Conservation (phyloP, 306 rosid species). For the Styphnolobium japonicum region DNA sequence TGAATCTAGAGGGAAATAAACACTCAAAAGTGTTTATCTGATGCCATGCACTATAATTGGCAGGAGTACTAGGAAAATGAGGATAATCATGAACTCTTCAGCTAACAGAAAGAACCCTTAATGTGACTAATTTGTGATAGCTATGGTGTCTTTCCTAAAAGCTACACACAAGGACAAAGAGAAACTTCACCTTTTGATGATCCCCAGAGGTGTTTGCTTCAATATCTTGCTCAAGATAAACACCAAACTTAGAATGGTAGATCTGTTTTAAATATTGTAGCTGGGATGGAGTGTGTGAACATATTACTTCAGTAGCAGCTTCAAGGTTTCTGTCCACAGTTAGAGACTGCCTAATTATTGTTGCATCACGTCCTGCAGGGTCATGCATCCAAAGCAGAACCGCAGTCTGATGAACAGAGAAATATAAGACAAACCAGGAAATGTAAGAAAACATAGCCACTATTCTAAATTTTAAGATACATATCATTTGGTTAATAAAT, state of each 20-base stretch:
- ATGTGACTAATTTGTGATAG: slow-evolving; percentile 44
- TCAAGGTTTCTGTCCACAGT: slow-evolving; percentile 24
- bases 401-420: slow-evolving; percentile 50
- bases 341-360: slow-evolving; percentile 43
- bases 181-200: slow-evolving; percentile 52
- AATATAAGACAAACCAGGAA: neutral
- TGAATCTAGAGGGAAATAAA: neutral
- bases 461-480: neutral
- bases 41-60: neutral
- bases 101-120: neutral
- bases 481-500: neutral
- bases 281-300: slow-evolving; percentile 75
- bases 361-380: slow-evolving; percentile 66
- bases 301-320: slow-evolving; percentile 76
- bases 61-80: neutral
- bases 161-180: neutral
- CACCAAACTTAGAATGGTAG: slow-evolving; percentile 53
- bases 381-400: slow-evolving; percentile 75
- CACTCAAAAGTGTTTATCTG: neutral
- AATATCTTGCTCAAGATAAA: slow-evolving; percentile 53
- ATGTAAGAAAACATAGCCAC: neutral
- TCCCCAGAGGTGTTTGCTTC: slow-evolving; percentile 44
- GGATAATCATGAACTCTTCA: neutral
- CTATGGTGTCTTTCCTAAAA: slow-evolving; percentile 30
- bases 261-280: slow-evolving; percentile 61